Percentiles rank a stretch among this genome's conserved stretches.
Conservation (phyloP, 768 basidiomycete genomes). For the Lactarius trivialis region DNA sequence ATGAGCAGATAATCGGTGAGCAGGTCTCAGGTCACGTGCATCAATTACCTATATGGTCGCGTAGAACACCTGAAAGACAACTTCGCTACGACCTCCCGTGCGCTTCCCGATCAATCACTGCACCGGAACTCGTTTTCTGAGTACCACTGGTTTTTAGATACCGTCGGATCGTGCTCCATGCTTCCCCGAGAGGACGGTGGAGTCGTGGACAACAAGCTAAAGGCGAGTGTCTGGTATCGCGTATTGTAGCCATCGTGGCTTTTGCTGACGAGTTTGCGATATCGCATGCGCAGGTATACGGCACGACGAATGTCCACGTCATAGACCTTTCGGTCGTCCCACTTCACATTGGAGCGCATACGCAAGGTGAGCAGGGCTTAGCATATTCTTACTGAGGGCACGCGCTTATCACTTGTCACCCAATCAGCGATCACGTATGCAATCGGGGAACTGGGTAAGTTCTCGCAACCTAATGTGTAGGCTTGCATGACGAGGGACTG, state of each 20-base stretch:
- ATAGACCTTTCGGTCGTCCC: slow-evolving; percentile 30
- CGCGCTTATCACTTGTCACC: not conserved
- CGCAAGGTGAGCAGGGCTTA: slow-evolving; percentile 10
- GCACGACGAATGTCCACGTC: slow-evolving; percentile 29
- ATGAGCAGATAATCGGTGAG: slow-evolving; percentile 16
- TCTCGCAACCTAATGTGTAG: too few relatives aligned
- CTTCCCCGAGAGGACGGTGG: slow-evolving; percentile 19
- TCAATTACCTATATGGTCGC: not conserved
- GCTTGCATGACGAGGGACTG: not conserved
- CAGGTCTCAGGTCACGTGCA: not conserved
- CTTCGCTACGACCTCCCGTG: slow-evolving; percentile 4
- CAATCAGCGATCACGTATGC: slow-evolving; percentile 19
- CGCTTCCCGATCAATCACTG: not conserved
- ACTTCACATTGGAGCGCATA: slow-evolving; percentile 26
- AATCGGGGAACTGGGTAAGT: slow-evolving; percentile 19
- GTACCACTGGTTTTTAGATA: slow-evolving; percentile 2
- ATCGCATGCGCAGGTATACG: slow-evolving; percentile 25
- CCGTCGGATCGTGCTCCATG: slow-evolving; percentile 18
- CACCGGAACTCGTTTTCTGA: too few relatives aligned
- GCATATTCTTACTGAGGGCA: not conserved
- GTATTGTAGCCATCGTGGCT: not conserved
- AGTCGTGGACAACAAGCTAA: slow-evolving; percentile 21
- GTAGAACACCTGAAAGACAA: slow-evolving; percentile 5
- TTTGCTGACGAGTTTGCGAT: not conserved
- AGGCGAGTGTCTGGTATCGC: slow-evolving; percentile 1